phyloP scores from a whole-genome alignment of 1,139 yeast genomes.

The Spathaspora jeffriesii region DNA sequence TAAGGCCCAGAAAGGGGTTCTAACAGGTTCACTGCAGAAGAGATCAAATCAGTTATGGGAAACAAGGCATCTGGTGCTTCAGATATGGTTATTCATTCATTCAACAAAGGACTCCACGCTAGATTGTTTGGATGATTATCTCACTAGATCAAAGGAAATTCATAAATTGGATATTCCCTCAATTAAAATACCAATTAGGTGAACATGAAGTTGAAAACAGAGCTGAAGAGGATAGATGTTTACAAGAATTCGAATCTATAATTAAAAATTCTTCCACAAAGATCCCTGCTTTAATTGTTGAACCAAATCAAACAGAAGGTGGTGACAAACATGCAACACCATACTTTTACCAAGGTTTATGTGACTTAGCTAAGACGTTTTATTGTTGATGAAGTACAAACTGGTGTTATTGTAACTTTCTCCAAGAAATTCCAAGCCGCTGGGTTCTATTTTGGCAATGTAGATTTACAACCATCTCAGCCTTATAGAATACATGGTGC shows the following conservation, averaged over 20 bases:
- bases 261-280: constrained; percentile 61
- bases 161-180: constrained; percentile 80
- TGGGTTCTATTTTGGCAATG: constrained; percentile 76
- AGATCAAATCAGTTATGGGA: constrained; percentile 61
- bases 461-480: constrained; percentile 65
- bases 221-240: constrained; percentile 68
- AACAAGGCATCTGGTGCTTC: constrained; percentile 71
- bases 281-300: constrained; percentile 75
- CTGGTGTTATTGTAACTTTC: constrained; percentile 83
- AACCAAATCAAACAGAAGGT: constrained; percentile 86
- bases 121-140: constrained; percentile 77
- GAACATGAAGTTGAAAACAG: constrained; percentile 54
- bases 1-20: constrained; percentile 65
- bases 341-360: constrained; percentile 74
- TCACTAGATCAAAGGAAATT: constrained; percentile 70
- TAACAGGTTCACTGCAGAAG: constrained; percentile 58
- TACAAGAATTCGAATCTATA: constrained; percentile 56
- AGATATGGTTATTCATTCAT: constrained; percentile 65
- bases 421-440: constrained; percentile 88
- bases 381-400: constrained; percentile 84
- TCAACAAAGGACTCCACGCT: constrained; percentile 73
- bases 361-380: constrained; percentile 67
- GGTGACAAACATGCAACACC: constrained; percentile 85
- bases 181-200: constrained; percentile 71
- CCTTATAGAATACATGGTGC: constrained; percentile 89